These are phyloP conservation scores for Panaeolus papilionaceus DNA, from an alignment of 768 basidiomycete genomes.

Conservation along the genomic window DNA sequence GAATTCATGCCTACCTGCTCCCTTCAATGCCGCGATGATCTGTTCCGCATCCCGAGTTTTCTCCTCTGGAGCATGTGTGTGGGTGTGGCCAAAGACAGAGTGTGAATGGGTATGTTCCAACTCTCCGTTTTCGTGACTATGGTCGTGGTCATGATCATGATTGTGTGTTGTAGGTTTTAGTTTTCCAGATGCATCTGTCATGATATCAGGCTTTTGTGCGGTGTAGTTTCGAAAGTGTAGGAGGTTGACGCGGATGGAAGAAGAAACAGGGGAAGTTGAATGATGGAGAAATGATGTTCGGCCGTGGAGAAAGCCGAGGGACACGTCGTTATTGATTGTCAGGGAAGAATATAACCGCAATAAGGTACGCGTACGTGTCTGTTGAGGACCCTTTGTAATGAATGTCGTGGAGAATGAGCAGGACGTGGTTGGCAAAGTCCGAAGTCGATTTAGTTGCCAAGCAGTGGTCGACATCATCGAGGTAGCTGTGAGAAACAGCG, in stretches of 20 bases:
- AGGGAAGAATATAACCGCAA: constrained; percentile 15
- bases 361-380: constrained; percentile 11
- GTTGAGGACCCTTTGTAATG: constrained; percentile 3
- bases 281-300: constrained; percentile 9
- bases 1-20: constrained; percentile 55
- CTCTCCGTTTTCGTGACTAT: background rate
- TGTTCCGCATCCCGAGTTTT: constrained; percentile 68
- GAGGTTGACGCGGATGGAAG: background rate
- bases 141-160: constrained; percentile 1
- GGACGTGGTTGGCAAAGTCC: constrained; percentile 2
- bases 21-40: constrained; percentile 71
- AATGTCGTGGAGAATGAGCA: constrained; percentile 9
- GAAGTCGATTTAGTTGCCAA: constrained; percentile 10
- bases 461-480: constrained; percentile 9
- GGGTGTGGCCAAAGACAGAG: constrained; percentile 24
- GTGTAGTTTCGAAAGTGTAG: background rate
- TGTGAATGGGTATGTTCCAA: constrained; percentile 74
- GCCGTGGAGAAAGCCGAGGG: constrained; percentile 12
- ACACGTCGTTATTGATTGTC: constrained; percentile 14
- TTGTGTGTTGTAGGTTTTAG: background rate
- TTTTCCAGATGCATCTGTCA: background rate
- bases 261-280: constrained; percentile 12
- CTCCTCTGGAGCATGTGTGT: constrained; percentile 41
- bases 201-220: background rate
- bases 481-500: constrained; percentile 8